A percentile compares a stretch with the other conserved stretches of the same genome.
Conservation (phyloP, 805 yeast species). For the Saccharomyces jurei region DNA sequence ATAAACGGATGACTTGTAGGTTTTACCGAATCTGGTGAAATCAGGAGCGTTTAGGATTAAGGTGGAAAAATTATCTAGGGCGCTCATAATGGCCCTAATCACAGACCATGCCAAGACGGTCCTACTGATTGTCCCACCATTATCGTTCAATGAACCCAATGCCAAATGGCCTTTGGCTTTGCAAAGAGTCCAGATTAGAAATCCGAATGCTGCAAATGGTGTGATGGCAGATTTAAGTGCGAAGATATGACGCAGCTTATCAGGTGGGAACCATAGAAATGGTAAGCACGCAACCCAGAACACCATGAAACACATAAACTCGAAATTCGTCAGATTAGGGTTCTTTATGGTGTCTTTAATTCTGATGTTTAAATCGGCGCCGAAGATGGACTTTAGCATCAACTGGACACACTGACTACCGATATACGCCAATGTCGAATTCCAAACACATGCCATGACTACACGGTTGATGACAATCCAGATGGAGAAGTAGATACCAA, state of each 20-base stretch:
- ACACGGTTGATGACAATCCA: slow-evolving; percentile 89
- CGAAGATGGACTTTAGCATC: slow-evolving; percentile 73
- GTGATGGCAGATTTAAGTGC: slow-evolving; percentile 71
- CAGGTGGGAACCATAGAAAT: slow-evolving; percentile 76
- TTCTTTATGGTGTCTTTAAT: slow-evolving; percentile 55
- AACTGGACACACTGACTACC: slow-evolving; percentile 80
- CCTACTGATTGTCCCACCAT: slow-evolving; percentile 27
- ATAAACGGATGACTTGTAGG: slow-evolving; percentile 41
- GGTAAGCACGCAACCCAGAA: slow-evolving; percentile 79
- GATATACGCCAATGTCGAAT: slow-evolving; percentile 75
- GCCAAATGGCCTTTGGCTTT: slow-evolving; percentile 59
- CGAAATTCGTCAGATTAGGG: slow-evolving; percentile 59
- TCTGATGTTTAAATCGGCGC: slow-evolving; percentile 51
- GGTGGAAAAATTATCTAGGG: slow-evolving; percentile 83
- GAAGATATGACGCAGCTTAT: slow-evolving; percentile 73
- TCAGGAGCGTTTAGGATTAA: slow-evolving; percentile 83
- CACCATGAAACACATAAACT: slow-evolving; percentile 67
- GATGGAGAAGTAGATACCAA: slow-evolving; percentile 78
- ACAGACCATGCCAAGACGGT: slow-evolving; percentile 78
- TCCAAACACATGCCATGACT: slow-evolving; percentile 86
- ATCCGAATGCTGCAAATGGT: slow-evolving; percentile 78
- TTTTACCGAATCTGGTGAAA: slow-evolving; percentile 73
- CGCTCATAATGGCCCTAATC: slow-evolving; percentile 66
- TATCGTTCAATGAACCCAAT: slow-evolving; percentile 17
- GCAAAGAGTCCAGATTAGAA: slow-evolving; percentile 75